Evolutionary conservation across 2,329 filamentous ascomycete genomes (phyloP).

Genomic region (Xylogone sp.): DNA sequence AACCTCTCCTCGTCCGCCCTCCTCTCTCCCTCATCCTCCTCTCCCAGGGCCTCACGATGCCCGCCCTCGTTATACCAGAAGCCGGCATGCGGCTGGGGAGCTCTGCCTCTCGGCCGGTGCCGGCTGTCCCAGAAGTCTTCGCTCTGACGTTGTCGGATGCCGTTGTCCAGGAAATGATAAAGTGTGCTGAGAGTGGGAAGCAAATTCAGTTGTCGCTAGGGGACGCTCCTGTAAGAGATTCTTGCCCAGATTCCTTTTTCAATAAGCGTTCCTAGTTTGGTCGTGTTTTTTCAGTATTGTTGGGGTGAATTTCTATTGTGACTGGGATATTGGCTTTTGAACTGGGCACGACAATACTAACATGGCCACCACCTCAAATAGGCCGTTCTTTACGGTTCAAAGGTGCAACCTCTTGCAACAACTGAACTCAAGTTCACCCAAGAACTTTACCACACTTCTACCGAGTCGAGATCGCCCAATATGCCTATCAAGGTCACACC

Average conservation of each 20-base stretch:
- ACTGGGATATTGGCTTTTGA: background rate
- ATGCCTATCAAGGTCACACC: conserved; percentile 1
- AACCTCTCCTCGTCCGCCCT: background rate
- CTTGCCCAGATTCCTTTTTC: conserved; percentile 2
- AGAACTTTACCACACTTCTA: conserved; percentile 53
- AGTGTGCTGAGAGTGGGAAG: conserved; percentile 52
- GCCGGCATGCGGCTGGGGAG: conserved; percentile 52
- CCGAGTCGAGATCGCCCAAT: conserved; percentile 49
- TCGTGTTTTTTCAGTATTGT: too few species aligned
- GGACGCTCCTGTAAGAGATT: conserved; percentile 52
- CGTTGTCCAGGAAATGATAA: conserved; percentile 60
- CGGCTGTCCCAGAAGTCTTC: conserved; percentile 52
- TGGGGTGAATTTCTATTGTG: background rate
- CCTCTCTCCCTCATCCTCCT: background rate
- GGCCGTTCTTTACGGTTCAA: conserved; percentile 47
- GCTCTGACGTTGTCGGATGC: conserved; percentile 53
- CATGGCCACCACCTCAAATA: conserved; percentile 6
- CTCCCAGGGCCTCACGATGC: conserved; percentile 34
- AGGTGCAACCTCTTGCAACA: conserved; percentile 43
- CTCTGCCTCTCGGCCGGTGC: conserved; percentile 38
- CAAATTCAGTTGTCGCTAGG: conserved; percentile 55
- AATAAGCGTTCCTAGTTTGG: too few species aligned
- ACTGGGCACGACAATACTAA: conserved; percentile 9
- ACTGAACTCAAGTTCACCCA: conserved; percentile 43
- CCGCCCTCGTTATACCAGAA: conserved; percentile 53